Conservation (phyloP, 805 yeast genomes). For the Candida gorgasii region DNA sequence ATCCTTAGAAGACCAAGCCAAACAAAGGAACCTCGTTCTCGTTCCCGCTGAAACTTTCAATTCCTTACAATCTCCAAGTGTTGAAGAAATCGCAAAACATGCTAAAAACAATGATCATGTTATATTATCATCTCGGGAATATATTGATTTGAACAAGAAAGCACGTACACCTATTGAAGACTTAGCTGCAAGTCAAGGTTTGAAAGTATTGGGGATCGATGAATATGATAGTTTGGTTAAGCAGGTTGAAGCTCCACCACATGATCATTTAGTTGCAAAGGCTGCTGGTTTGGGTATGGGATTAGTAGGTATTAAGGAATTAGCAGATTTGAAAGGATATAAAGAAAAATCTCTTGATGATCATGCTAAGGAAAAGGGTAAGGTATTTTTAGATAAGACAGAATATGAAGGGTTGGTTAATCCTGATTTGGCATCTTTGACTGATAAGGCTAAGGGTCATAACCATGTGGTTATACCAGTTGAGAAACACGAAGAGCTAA, state of each 20-base stretch:
- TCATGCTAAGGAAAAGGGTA: slow-evolving; percentile 13
- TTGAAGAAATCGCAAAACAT: slow-evolving; percentile 13
- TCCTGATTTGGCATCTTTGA: slow-evolving; percentile 22
- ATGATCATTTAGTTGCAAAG: slow-evolving; percentile 11
- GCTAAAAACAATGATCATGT: slow-evolving; percentile 18
- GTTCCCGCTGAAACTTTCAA: slow-evolving; percentile 13
- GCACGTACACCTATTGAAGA: slow-evolving; percentile 17
- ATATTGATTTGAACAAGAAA: slow-evolving; percentile 8
- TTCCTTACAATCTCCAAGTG: slow-evolving; percentile 14
- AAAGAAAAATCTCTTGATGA: slow-evolving; percentile 13
- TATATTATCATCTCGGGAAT: slow-evolving; percentile 20
- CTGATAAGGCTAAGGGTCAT: slow-evolving; percentile 15
- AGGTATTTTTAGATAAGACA: slow-evolving; percentile 16
- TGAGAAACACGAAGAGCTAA: slow-evolving; percentile 1
- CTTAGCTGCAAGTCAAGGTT: slow-evolving; percentile 6
- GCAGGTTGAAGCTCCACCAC: slow-evolving; percentile 11
- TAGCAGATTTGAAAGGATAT: slow-evolving; percentile 9
- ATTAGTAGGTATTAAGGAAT: slow-evolving; percentile 11
- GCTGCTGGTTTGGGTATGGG: slow-evolving; percentile 16
- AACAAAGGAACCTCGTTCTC: slow-evolving; percentile 9
- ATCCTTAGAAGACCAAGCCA: slow-evolving; percentile 19
- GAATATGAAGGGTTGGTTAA: slow-evolving; percentile 16
- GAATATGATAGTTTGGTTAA: slow-evolving; percentile 22
- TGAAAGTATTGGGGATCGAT: slow-evolving; percentile 17
- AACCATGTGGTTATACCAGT: slow-evolving; percentile 17